These are phyloP conservation scores for Hygrocybe coccinea DNA, from an alignment of 768 basidiomycete species.

Conservation along the genomic window DNA sequence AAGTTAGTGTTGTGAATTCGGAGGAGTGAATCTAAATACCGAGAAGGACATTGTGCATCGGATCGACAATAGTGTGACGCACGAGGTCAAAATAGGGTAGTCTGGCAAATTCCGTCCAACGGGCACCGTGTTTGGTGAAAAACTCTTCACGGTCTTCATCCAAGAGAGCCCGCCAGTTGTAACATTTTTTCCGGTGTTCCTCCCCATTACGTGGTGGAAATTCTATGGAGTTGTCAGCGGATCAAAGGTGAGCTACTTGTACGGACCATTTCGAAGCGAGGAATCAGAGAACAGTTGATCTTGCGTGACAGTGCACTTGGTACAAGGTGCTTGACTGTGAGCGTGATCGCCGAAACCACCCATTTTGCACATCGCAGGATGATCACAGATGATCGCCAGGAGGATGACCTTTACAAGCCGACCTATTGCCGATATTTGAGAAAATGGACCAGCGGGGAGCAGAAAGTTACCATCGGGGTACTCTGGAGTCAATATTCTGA, in stretches of 20 bases:
- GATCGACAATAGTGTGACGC: slow-evolving; percentile 21
- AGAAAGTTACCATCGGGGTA: slow-evolving; percentile 21
- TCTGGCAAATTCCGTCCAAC: slow-evolving; percentile 24
- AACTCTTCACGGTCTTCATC: slow-evolving; percentile 12
- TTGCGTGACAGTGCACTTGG: slow-evolving; percentile 21
- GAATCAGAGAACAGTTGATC: slow-evolving; percentile 12
- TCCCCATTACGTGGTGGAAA: slow-evolving; percentile 4
- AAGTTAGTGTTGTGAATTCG: not conserved
- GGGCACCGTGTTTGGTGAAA: slow-evolving; percentile 19
- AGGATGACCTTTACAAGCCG: slow-evolving; percentile 19
- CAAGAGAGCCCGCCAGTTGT: slow-evolving; percentile 4
- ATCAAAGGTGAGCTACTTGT: not conserved
- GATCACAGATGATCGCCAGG: slow-evolving; percentile 26
- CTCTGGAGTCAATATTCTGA: slow-evolving; percentile 9
- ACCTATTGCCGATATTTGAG: not conserved
- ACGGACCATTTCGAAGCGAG: slow-evolving; percentile 14
- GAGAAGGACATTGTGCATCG: slow-evolving; percentile 28
- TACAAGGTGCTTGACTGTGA: slow-evolving; percentile 22
- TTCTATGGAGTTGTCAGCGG: not conserved
- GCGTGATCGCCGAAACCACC: slow-evolving; percentile 24
- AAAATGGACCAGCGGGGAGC: not conserved
- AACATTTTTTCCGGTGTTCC: slow-evolving; percentile 11
- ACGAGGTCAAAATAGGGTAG: slow-evolving; percentile 26
- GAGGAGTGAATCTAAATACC: slow-evolving; percentile 10
- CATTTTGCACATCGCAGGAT: slow-evolving; percentile 27